Evolutionary conservation across 129 eudicot genomes (phyloP).

Genomic region (Lactuca saligna): DNA sequence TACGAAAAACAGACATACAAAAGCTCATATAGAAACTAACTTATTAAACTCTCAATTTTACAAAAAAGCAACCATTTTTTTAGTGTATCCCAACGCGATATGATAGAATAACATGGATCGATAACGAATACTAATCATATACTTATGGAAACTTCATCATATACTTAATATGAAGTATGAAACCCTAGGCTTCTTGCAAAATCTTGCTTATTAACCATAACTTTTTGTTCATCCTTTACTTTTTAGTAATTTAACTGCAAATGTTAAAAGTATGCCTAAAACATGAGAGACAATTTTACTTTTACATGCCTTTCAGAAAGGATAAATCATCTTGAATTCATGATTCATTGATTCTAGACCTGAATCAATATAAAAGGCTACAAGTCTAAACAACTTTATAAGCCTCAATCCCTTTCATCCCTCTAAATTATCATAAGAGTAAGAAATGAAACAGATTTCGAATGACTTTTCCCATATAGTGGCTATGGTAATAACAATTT

Average conservation of each 20-base stretch:
- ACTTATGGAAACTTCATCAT: not conserved
- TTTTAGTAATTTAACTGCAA: not conserved
- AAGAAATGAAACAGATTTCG: not conserved
- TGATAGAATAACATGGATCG: not conserved
- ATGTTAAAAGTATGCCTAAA: not conserved
- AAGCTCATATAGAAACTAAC: not conserved
- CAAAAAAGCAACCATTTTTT: not conserved
- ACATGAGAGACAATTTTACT: not conserved
- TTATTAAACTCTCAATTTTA: not conserved
- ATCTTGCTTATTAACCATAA: not conserved
- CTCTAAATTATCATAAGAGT: not conserved
- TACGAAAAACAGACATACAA: not conserved
- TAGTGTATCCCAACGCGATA: not conserved
- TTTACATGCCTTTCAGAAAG: conserved; percentile 6
- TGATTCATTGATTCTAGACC: not conserved
- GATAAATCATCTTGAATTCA: not conserved
- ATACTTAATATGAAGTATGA: not conserved
- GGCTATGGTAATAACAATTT: not conserved
- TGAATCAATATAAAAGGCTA: not conserved
- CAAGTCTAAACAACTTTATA: conserved; percentile 6
- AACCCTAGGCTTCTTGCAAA: not conserved
- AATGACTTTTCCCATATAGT: not conserved
- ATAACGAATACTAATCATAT: not conserved
- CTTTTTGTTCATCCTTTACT: not conserved
- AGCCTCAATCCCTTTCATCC: not conserved